Evolutionary conservation across 2,329 filamentous ascomycete species (phyloP), one percentile per base, ranked within the genome.

Genomic region (Tolypocladium ovalisporum): DNA sequence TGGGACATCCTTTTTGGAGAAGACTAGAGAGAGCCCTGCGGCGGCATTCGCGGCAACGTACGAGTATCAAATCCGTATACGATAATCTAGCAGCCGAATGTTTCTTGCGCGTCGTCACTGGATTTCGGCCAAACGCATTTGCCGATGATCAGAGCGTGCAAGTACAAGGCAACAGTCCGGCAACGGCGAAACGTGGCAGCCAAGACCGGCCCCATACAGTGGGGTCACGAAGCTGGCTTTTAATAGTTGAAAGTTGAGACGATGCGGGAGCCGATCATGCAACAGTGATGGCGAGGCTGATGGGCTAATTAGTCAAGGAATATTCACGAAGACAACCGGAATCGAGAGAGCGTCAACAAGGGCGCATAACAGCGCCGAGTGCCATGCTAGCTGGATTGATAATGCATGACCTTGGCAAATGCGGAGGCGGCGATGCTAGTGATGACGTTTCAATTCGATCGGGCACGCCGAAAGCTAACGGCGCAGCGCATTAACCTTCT

Each of bases 391-490:
- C 17, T 34, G 27, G 10, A 32, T 15, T 15, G 27, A 8, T 29
- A 19, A 49, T 49, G 44, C 44, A 49, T 52, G 47, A 52, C 47
- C 29, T 35, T 35, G 47, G n/a, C 4, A 35, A 51, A 35, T 51
- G 47, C 36, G 52, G 24, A 42, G 36, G 52, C 52, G 52, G 22
- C 36, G 35, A 40, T 54, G 24, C 29, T 51, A 17, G 29, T 19
- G 47, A 34, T 34, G 47, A 24, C 36, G 52, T 54, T 54, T 54
- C 52, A 54, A 54, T 54, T 54, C 36, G 52, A 54, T 32, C 52
- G 52, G 52, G 24, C 36, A 40, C 12, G 36, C 52, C 52, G 52
- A 54, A n/a, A n/a, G 9, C 36, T 22, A 27, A 29, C 34, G 52
- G 35, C 35, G 6, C 34, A 37, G 52, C 35, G 52, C 52, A 54